Evolutionary conservation across 352 stramenopile genomes (phyloP).

Genomic region (Globisporangium spinosum): DNA sequence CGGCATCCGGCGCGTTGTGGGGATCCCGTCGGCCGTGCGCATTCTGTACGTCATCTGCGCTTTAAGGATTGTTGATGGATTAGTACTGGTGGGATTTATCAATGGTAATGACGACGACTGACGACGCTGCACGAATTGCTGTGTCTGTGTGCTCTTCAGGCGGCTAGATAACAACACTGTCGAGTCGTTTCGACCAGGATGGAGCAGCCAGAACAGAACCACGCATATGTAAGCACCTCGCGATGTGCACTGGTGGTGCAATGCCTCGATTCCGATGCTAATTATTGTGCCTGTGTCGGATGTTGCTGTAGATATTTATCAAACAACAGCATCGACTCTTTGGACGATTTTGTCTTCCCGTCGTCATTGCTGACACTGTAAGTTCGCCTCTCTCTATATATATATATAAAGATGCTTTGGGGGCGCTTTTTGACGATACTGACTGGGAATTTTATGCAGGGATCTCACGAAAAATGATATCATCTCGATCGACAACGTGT

Average conservation of each 20-base stretch:
- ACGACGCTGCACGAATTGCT: background rate
- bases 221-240: conserved; percentile 10
- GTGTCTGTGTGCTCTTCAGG: background rate
- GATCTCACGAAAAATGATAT: conserved; percentile 9
- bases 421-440: background rate
- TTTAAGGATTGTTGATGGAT: background rate
- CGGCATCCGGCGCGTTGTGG: conserved; percentile 7
- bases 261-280: background rate
- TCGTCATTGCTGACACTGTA: conserved; percentile 17
- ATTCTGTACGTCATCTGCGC: conserved; percentile 6
- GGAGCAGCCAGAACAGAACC: background rate
- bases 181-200: conserved; percentile 9
- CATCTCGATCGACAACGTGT: conserved; percentile 3
- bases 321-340: conserved; percentile 29
- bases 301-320: conserved; percentile 27
- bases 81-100: background rate
- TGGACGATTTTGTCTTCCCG: conserved; percentile 32
- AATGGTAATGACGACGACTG: background rate
- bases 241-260: background rate
- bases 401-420: background rate
- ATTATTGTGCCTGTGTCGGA: background rate
- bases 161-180: conserved; percentile 13
- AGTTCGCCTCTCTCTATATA: background rate
- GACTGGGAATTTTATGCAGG: background rate
- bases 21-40: conserved; percentile 9